Percentiles rank a stretch among this genome's conserved stretches.
Conservation (phyloP, 179 eudicot genomes). For the Silene coronaria region DNA sequence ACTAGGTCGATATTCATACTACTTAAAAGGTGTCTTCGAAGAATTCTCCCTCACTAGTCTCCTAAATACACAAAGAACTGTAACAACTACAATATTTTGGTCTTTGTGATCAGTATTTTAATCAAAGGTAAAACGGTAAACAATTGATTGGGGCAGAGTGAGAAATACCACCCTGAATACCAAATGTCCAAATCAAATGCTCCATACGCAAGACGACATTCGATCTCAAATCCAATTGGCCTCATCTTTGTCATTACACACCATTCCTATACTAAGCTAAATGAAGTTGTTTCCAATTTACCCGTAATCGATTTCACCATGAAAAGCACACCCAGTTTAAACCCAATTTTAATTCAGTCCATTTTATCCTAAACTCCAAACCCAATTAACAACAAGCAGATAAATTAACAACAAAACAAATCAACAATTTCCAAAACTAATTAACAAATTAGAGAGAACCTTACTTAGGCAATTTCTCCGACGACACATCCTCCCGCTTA, state of each 20-base stretch:
- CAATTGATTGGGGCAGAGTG: too few species aligned
- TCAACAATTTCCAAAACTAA: neutral
- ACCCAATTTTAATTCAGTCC: neutral
- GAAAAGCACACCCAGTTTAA: neutral
- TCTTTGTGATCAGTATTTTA: too few species aligned
- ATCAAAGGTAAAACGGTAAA: too few species aligned
- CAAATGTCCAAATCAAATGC: too few species aligned
- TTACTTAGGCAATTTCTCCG: conserved; percentile 56
- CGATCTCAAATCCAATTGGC: too few species aligned
- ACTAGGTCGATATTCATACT: too few species aligned
- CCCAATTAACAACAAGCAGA: neutral
- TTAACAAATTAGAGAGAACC: conserved; percentile 18
- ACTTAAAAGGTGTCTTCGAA: neutral
- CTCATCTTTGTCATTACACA: too few species aligned
- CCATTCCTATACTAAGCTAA: too few species aligned
- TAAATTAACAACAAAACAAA: neutral
- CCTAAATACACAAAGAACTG: neutral
- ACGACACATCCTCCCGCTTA: conserved; percentile 44
- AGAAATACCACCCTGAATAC: too few species aligned
- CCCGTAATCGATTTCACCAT: neutral
- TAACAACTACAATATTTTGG: neutral
- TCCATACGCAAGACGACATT: too few species aligned
- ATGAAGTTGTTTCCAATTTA: too few species aligned
- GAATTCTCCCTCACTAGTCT: neutral
- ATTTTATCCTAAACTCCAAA: too few species aligned